phyloP scores from a whole-genome alignment of 257 asterid species.

The Primulina huaijiensis region DNA sequence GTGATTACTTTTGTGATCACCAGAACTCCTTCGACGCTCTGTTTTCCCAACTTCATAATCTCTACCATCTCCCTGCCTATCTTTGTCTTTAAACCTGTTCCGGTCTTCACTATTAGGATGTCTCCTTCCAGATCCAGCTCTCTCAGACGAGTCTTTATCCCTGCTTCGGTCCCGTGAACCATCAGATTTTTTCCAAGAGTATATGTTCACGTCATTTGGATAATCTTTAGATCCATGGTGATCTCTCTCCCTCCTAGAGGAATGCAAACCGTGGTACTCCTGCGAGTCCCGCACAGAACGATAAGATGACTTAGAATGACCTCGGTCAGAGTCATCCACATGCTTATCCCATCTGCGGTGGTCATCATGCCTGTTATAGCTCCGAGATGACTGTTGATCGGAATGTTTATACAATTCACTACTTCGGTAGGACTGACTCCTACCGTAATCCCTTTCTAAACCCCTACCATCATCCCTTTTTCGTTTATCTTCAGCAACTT shows the following conservation, averaged over 20 bases:
- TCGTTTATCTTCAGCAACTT: constrained; percentile 40
- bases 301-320: constrained; percentile 54
- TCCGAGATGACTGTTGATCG: constrained; percentile 60
- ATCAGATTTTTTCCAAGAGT: constrained; percentile 49
- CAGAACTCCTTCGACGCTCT: constrained; percentile 36
- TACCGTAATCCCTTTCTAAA: constrained; percentile 35
- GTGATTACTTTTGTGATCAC: constrained; percentile 37
- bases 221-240: constrained; percentile 45
- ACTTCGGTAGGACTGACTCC: constrained; percentile 45
- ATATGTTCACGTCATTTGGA: constrained; percentile 41
- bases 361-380: constrained; percentile 51
- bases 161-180: constrained; percentile 43
- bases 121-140: constrained; percentile 56
- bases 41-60: constrained; percentile 45
- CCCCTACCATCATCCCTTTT: constrained; percentile 52
- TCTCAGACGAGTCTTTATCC: constrained; percentile 53
- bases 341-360: constrained; percentile 52
- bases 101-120: constrained; percentile 43
- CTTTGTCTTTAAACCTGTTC: constrained; percentile 37
- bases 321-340: constrained; percentile 62
- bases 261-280: constrained; percentile 32
- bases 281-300: constrained; percentile 57
- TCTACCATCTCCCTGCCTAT: constrained; percentile 43
- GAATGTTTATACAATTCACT: constrained; percentile 53
- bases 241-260: constrained; percentile 51